These are phyloP conservation scores for Thelonectria discophora DNA, from an alignment of 2,329 filamentous ascomycete genomes.

Conservation along the genomic window DNA sequence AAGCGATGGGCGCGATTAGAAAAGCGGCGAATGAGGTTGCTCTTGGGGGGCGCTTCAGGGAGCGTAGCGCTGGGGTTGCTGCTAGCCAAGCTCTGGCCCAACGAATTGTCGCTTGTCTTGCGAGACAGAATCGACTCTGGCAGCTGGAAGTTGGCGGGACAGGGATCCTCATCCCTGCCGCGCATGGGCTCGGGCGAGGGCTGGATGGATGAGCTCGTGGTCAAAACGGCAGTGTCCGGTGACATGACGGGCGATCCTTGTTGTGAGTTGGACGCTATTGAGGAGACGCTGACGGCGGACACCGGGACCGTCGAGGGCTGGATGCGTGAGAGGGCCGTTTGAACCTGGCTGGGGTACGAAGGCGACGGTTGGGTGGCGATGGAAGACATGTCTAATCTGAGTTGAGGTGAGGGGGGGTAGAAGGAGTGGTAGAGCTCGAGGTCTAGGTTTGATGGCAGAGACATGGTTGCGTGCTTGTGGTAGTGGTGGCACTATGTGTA, in stretches of 20 bases:
- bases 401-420: constrained; percentile 29
- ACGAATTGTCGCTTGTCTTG: constrained; percentile 68
- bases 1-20: constrained; percentile 82
- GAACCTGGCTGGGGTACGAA: constrained; percentile 57
- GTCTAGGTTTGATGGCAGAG: constrained; percentile 38
- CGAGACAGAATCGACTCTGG: constrained; percentile 75
- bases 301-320: constrained; percentile 53
- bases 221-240: constrained; percentile 61
- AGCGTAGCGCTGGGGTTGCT: constrained; percentile 64
- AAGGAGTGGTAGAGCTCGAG: constrained; percentile 36
- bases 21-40: constrained; percentile 78
- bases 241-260: constrained; percentile 67
- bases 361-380: constrained; percentile 52
- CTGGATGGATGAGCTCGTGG: constrained; percentile 70
- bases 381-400: constrained; percentile 53
- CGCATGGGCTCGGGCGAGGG: constrained; percentile 71
- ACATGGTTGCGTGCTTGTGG: constrained; percentile 36
- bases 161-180: constrained; percentile 63
- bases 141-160: constrained; percentile 68
- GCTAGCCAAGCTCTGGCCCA: constrained; percentile 66
- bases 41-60: constrained; percentile 58
- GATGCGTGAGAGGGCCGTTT: constrained; percentile 55
- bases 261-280: constrained; percentile 63
- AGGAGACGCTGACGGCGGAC: constrained; percentile 65
- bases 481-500: constrained; percentile 37